These are phyloP conservation scores for Coelastrella sp. DNA, from an alignment of 139 green algal genomes.

Conservation along the genomic window DNA sequence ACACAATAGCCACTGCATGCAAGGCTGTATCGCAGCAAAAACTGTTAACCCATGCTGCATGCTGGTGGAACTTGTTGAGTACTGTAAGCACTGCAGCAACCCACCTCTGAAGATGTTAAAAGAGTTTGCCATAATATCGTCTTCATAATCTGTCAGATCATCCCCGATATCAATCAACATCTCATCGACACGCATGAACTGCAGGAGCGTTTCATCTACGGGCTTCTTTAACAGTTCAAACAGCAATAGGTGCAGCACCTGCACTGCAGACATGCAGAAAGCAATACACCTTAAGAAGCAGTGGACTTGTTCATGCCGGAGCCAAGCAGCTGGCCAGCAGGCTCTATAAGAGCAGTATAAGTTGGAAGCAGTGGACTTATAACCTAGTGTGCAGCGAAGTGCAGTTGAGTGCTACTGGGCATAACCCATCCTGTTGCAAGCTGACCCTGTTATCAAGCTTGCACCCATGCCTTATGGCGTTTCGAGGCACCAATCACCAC, in stretches of 20 bases:
- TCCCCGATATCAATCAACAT: conserved; percentile 87
- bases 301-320: background rate
- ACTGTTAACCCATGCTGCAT: too few species aligned
- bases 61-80: too few species aligned
- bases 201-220: conserved; percentile 61
- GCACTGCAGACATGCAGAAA: background rate
- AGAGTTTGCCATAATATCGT: conserved; percentile 73
- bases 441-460: too few species aligned
- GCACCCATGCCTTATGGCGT: too few species aligned
- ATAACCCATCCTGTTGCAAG: too few species aligned
- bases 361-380: too few species aligned
- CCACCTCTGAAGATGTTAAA: conserved; percentile 79
- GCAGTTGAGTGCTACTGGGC: too few species aligned
- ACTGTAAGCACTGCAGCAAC: background rate
- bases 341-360: too few species aligned
- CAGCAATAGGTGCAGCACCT: conserved; percentile 67
- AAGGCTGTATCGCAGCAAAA: too few species aligned
- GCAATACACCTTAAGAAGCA: background rate
- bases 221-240: conserved; percentile 47
- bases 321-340: too few species aligned
- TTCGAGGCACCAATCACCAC: background rate
- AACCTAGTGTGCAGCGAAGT: too few species aligned
- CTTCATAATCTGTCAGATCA: conserved; percentile 84
- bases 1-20: too few species aligned
- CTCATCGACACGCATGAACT: conserved; percentile 80